Percentiles rank a stretch among this genome's conserved stretches.
These are phyloP conservation scores for Lichenothelia convexa DNA, from an alignment of 495 filamentous ascomycete genomes.

Conservation along the genomic window DNA sequence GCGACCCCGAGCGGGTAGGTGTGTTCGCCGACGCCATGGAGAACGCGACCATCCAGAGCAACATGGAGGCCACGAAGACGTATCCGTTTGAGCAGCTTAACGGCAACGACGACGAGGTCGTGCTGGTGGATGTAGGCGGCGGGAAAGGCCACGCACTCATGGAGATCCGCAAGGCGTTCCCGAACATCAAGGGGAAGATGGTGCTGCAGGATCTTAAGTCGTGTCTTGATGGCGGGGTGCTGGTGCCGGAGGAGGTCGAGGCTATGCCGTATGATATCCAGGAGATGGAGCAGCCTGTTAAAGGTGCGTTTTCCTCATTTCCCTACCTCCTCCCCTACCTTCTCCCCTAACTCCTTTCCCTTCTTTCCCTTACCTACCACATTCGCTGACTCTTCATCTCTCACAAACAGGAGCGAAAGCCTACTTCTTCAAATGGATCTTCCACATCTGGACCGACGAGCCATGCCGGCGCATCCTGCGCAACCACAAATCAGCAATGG, in stretches of 20 bases:
- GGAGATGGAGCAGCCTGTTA: constrained; percentile 4
- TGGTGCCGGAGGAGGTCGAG: constrained; percentile 2
- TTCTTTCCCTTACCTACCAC: too few species aligned
- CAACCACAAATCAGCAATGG: constrained; percentile 5
- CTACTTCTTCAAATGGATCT: constrained; percentile 4
- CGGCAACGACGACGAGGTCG: background rate
- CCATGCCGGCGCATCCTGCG: constrained; percentile 3
- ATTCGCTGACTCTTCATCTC: too few species aligned
- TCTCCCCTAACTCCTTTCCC: too few species aligned
- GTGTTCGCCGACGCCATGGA: constrained; percentile 4
- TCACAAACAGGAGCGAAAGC: constrained; percentile 2
- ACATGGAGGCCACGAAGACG: background rate
- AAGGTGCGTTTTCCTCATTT: background rate
- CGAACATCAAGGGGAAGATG: constrained; percentile 1
- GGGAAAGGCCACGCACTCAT: constrained; percentile 4
- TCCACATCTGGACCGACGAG: constrained; percentile 7
- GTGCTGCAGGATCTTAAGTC: constrained; percentile 5
- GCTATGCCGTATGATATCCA: constrained; percentile 4
- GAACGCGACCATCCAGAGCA: background rate
- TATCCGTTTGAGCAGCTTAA: constrained; percentile 5
- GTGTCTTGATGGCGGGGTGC: constrained; percentile 1
- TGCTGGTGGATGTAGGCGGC: constrained; percentile 7
- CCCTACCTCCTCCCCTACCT: too few species aligned
- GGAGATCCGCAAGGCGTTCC: constrained; percentile 2
- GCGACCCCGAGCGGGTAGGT: background rate